These are phyloP conservation scores for Bacidia rubella DNA, from an alignment of 495 filamentous ascomycete genomes.

Conservation along the genomic window DNA sequence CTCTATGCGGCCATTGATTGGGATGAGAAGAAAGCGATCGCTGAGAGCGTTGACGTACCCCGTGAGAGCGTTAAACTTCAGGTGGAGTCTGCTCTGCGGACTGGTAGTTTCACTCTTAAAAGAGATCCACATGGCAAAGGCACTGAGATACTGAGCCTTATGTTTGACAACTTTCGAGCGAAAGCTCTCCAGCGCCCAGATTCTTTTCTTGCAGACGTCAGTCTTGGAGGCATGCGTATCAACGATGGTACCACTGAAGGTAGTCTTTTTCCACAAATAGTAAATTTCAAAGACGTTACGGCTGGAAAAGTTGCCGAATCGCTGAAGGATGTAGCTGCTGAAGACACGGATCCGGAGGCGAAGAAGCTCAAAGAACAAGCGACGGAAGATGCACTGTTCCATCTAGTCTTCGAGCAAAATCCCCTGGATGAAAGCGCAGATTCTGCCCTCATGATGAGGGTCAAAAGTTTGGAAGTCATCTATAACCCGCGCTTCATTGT, in stretches of 20 bases:
- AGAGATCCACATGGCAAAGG: conserved; percentile 68
- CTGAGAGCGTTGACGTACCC: conserved; percentile 77
- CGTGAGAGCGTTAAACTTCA: conserved; percentile 85
- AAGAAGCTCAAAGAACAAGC: conserved; percentile 25
- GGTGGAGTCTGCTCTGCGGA: conserved; percentile 74
- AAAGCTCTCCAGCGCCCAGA: conserved; percentile 78
- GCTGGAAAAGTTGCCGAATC: conserved; percentile 39
- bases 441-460: conserved; percentile 72
- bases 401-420: conserved; percentile 84
- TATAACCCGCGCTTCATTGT: conserved; percentile 91
- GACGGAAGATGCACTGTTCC: conserved; percentile 73
- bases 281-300: conserved; percentile 76
- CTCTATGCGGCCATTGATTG: conserved; percentile 95
- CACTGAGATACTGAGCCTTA: conserved; percentile 70
- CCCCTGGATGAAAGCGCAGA: conserved; percentile 87
- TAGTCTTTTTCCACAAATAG: conserved; percentile 83
- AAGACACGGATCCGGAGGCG: conserved; percentile 26
- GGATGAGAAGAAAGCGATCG: conserved; percentile 86
- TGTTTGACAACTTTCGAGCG: conserved; percentile 87
- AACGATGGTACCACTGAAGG: conserved; percentile 91
- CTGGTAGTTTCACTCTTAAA: conserved; percentile 86
- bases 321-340: conserved; percentile 45
- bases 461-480: conserved; percentile 91
- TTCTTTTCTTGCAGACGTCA: conserved; percentile 74
- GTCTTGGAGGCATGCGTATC: conserved; percentile 81